These are phyloP conservation scores for Neofusicoccum cordaticola DNA, from an alignment of 2,329 filamentous ascomycete genomes.

Conservation along the genomic window DNA sequence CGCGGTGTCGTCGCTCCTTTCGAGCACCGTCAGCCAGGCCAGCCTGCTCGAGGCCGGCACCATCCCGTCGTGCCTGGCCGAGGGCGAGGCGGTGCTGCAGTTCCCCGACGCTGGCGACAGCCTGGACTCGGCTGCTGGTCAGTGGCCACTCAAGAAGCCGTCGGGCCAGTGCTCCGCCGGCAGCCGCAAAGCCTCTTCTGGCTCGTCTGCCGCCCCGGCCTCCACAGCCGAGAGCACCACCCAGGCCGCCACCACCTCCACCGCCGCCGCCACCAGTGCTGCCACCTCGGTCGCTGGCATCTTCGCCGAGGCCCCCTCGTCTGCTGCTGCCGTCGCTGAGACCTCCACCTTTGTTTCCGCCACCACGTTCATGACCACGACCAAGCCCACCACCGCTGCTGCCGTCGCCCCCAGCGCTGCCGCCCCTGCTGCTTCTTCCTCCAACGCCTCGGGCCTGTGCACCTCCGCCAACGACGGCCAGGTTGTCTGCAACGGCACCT, in stretches of 20 bases:
- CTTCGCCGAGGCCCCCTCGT: background rate
- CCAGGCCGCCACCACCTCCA: constrained; percentile 17
- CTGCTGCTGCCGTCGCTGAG: background rate
- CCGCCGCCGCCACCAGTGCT: background rate
- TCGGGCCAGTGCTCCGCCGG: constrained; percentile 1
- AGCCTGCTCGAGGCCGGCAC: background rate
- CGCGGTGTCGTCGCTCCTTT: background rate
- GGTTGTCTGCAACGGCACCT: constrained; percentile 29
- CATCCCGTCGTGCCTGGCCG: background rate
- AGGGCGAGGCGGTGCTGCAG: constrained; percentile 20
- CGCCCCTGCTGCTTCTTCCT: background rate
- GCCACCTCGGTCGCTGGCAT: constrained; percentile 10
- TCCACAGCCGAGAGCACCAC: constrained; percentile 22
- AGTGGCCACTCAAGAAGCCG: background rate
- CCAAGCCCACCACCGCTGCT: background rate
- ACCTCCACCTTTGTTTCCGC: background rate
- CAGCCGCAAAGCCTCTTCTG: background rate
- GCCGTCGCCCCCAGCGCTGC: constrained; percentile 24
- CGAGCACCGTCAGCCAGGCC: background rate
- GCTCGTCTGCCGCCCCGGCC: constrained; percentile 22
- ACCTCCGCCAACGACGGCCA: constrained; percentile 9
- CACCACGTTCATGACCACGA: background rate
- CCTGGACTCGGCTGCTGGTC: constrained; percentile 36
- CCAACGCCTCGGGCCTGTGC: background rate
- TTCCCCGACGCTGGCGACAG: constrained; percentile 62